Conservation (phyloP, 192 early-diverging fungal species). For the Coemansia sp. region DNA sequence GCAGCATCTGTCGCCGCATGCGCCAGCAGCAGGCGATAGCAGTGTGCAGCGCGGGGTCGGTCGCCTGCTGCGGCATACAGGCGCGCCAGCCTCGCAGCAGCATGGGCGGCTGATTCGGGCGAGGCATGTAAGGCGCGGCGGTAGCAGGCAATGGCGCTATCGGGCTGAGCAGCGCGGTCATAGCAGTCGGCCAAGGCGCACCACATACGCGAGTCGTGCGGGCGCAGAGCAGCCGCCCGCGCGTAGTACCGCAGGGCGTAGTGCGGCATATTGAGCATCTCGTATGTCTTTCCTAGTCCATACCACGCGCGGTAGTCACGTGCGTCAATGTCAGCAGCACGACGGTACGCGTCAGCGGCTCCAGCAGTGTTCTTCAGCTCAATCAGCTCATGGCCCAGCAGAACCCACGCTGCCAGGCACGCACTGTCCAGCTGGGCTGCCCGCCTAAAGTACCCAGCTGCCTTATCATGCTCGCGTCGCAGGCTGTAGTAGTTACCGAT, state of each 20-base stretch:
- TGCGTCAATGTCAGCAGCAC: slow-evolving; percentile 78
- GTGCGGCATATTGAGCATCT: slow-evolving; percentile 77
- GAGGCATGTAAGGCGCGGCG: slow-evolving; percentile 67
- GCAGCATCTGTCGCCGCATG: slow-evolving; percentile 33
- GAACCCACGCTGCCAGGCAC: slow-evolving; percentile 81
- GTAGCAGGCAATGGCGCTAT: slow-evolving; percentile 72
- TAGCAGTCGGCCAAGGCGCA: slow-evolving; percentile 72
- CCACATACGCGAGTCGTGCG: slow-evolving; percentile 89
- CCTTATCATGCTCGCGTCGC: slow-evolving; percentile 77
- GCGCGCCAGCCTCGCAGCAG: slow-evolving; percentile 58
- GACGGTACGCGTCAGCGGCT: slow-evolving; percentile 85
- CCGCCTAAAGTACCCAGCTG: slow-evolving; percentile 81
- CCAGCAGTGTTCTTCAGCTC: slow-evolving; percentile 88
- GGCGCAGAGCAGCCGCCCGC: slow-evolving; percentile 67
- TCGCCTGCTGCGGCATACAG: slow-evolving; percentile 62
- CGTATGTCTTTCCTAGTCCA: slow-evolving; percentile 87
- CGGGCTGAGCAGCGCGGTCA: slow-evolving; percentile 55
- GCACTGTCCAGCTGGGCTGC: slow-evolving; percentile 78
- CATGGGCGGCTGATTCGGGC: slow-evolving; percentile 58
- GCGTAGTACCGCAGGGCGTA: slow-evolving; percentile 84
- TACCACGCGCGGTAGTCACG: slow-evolving; percentile 91
- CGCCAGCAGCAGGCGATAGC: slow-evolving; percentile 55
- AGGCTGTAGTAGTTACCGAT: slow-evolving; percentile 89
- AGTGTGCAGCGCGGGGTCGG: slow-evolving; percentile 56
- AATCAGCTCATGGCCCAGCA: slow-evolving; percentile 94